phyloP scores from a whole-genome alignment of 2,329 filamentous ascomycete genomes.

The Bipolaris gigantea region DNA sequence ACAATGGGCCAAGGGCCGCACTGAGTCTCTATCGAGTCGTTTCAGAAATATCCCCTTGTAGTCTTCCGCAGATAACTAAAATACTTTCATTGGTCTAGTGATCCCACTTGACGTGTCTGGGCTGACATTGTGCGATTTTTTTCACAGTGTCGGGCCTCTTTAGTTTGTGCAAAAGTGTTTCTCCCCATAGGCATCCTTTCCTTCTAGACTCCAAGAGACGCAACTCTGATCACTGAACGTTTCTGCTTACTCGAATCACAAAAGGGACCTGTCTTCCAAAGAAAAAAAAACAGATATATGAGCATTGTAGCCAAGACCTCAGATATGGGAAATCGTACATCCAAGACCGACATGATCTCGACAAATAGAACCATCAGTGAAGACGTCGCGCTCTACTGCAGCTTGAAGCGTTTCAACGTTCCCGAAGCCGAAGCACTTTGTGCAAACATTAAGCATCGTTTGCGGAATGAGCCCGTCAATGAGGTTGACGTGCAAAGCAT shows the following conservation, averaged over 20 bases:
- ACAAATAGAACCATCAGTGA: not conserved
- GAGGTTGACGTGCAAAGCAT: conserved; percentile 8
- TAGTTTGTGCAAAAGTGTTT: not conserved
- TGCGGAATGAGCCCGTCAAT: conserved; percentile 1
- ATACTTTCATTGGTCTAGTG: too few relatives aligned
- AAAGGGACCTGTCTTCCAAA: too few relatives aligned
- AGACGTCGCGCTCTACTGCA: not conserved
- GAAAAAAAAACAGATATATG: not conserved
- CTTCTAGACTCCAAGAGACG: not conserved
- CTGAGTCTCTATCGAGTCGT: too few relatives aligned
- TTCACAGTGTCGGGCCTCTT: not conserved
- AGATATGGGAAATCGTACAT: not conserved
- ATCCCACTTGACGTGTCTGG: too few relatives aligned
- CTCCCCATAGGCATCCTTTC: not conserved
- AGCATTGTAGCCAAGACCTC: not conserved
- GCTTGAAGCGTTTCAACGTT: not conserved
- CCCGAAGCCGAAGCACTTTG: not conserved
- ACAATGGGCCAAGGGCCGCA: too few relatives aligned
- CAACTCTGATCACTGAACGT: not conserved
- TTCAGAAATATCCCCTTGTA: too few relatives aligned
- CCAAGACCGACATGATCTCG: not conserved
- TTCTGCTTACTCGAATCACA: not conserved
- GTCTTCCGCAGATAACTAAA: too few relatives aligned
- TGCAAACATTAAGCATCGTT: not conserved
- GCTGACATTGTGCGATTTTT: too few relatives aligned